A percentile compares a stretch with the other conserved stretches of the same genome.
Conservation (phyloP, 2,329 filamentous ascomycete species). For the Xylaria sp. region DNA sequence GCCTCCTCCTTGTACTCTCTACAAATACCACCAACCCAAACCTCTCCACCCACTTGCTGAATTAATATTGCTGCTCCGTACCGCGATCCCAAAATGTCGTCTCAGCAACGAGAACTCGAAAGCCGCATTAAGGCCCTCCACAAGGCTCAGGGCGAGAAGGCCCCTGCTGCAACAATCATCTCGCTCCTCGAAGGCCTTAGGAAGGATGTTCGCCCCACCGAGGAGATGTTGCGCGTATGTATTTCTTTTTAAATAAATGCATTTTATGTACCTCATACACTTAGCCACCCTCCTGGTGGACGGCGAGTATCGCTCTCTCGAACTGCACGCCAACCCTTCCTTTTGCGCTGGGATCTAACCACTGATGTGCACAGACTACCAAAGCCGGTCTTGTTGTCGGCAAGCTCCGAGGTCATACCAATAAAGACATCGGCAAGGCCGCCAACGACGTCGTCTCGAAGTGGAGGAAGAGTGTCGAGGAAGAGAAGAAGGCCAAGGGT, state of each 20-base stretch:
- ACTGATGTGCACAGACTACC: slow-evolving; percentile 68
- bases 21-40: neutral
- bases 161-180: slow-evolving; percentile 77
- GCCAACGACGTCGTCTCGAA: slow-evolving; percentile 87
- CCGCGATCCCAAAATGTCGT: slow-evolving; percentile 60
- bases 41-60: neutral
- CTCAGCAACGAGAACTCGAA: slow-evolving; percentile 81
- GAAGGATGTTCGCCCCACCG: slow-evolving; percentile 82
- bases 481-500: slow-evolving; percentile 64
- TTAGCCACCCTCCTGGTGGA: neutral
- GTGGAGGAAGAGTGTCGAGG: slow-evolving; percentile 84
- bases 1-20: neutral
- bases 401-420: slow-evolving; percentile 78
- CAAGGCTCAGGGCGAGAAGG: slow-evolving; percentile 80
- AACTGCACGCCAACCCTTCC: neutral
- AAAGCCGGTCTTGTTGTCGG: slow-evolving; percentile 91
- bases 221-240: slow-evolving; percentile 74
- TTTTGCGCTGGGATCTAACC: slow-evolving; percentile 20
- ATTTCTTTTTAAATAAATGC: slow-evolving; percentile 14
- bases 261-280: neutral
- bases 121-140: slow-evolving; percentile 80
- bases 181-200: slow-evolving; percentile 81
- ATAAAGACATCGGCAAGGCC: slow-evolving; percentile 82
- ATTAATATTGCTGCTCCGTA: neutral
- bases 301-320: neutral